These are phyloP conservation scores for Apiospora aurea DNA, from an alignment of 2,329 filamentous ascomycete genomes.

Conservation along the genomic window DNA sequence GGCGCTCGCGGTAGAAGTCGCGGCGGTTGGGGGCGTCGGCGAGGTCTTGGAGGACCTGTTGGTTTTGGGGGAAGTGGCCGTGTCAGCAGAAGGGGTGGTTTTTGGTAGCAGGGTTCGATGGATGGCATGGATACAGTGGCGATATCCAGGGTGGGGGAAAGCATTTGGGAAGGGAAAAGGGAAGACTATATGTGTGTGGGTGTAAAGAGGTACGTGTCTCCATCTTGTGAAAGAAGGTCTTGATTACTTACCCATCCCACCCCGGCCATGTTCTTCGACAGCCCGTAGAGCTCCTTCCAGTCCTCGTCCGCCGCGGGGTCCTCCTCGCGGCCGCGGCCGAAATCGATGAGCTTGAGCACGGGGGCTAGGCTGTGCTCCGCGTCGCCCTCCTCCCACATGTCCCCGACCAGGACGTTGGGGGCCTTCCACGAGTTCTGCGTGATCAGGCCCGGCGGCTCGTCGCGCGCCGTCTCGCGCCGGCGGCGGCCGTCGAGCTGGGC, in stretches of 20 bases:
- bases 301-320: neutral
- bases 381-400: neutral
- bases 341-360: neutral
- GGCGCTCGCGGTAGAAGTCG: neutral
- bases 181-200: no score
- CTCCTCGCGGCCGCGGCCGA: neutral
- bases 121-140: no score
- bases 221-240: no score
- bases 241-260: neutral
- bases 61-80: no score
- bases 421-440: neutral
- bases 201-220: no score
- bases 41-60: neutral
- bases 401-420: neutral
- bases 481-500: slow-evolving; percentile 4
- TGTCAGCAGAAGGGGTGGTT: no score
- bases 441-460: neutral
- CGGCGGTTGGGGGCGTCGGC: neutral
- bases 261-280: neutral
- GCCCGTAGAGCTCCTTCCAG: neutral
- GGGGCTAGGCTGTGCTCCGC: neutral
- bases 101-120: no score
- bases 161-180: no score
- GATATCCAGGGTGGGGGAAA: no score
- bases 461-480: neutral